Evolutionary conservation across 768 basidiomycete species (phyloP), one percentile per base, ranked within the genome.

Genomic region (Leccinum disarticulatum): DNA sequence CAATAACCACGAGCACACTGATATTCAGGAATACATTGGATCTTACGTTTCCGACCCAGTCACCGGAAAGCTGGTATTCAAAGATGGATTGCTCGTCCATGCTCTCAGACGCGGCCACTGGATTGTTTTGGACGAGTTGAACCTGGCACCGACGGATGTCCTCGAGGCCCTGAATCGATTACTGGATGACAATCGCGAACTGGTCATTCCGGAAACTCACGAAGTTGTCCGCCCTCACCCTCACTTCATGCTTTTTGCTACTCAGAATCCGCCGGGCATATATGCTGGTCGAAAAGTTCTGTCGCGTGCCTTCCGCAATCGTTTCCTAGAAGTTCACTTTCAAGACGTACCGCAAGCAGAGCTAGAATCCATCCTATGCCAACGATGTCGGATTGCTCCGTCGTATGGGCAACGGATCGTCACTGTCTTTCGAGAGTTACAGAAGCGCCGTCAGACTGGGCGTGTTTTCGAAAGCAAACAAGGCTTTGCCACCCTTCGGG

Each of bases 1-100:
- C 81, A 99, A 99, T 77, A 99, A 99, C 68, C 97, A 99, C 76
- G 97, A 99, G 63, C 97, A 98, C 69, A 99, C 97, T 6, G 97
- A 99, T 70, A 97, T 99, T 53, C 97, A 99, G 69, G 97, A 99
- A 71, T 99, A 99, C 69, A 81, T 98, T 50, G 97, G 97, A 3
- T 94, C 94, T 0, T 99, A 99, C 69, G 86, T 95, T 25, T 95
- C 97, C 3, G 95, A 98, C 72, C 87, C 94, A 8, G 70, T 82
- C 14, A 93, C 94, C 0, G 97, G 97, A n/a, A 95, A 93, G 73
- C 83, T 98, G 15, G 86, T 92, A 9, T 98, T 97, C 77, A 90
- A 89, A 66, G 97, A 99, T 70, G 97, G 97, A 9, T 77, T 99
- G 1, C 82, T 99, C 25, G 93, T 98, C 10, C 91, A 89, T 52